phyloP scores from a whole-genome alignment of 805 yeast species.

The Debaryomyces tyrocola region DNA sequence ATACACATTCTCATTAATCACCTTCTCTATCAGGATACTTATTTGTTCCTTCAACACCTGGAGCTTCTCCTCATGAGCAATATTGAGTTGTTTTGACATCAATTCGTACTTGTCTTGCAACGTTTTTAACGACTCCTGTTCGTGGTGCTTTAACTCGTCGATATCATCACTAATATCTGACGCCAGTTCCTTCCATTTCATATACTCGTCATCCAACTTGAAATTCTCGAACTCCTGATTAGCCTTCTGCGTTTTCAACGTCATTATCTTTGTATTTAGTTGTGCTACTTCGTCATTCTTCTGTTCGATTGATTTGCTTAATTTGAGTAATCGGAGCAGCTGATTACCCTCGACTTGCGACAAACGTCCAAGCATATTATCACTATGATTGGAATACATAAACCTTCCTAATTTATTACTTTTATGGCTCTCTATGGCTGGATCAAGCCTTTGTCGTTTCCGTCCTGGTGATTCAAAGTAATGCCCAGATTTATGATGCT shows the following conservation, averaged over 20 bases:
- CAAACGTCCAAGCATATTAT: constrained; percentile 3
- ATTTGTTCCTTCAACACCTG: constrained; percentile 26
- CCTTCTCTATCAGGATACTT: constrained; percentile 34
- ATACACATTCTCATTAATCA: constrained; percentile 33
- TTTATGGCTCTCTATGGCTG: background rate
- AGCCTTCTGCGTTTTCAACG: constrained; percentile 37
- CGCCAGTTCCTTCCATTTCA: constrained; percentile 36
- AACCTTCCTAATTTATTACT: background rate
- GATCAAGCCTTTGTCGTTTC: background rate
- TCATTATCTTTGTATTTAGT: constrained; percentile 19
- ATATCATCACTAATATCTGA: constrained; percentile 34
- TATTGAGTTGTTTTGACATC: constrained; percentile 18
- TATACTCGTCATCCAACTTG: constrained; percentile 32
- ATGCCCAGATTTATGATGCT: background rate
- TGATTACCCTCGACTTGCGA: constrained; percentile 13
- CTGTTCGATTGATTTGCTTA: constrained; percentile 10
- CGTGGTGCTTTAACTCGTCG: constrained; percentile 24
- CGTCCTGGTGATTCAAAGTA: background rate
- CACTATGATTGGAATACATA: background rate
- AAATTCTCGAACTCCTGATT: constrained; percentile 36
- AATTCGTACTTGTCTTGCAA: constrained; percentile 23
- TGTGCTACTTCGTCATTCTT: constrained; percentile 16
- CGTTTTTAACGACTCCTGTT: constrained; percentile 20
- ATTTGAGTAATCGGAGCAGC: constrained; percentile 6
- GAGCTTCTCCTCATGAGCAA: constrained; percentile 20